A percentile compares a stretch with the other conserved stretches of the same genome.
Evolutionary conservation across 805 yeast genomes (phyloP).

Genomic region (Metschnikowia bowlesiae): DNA sequence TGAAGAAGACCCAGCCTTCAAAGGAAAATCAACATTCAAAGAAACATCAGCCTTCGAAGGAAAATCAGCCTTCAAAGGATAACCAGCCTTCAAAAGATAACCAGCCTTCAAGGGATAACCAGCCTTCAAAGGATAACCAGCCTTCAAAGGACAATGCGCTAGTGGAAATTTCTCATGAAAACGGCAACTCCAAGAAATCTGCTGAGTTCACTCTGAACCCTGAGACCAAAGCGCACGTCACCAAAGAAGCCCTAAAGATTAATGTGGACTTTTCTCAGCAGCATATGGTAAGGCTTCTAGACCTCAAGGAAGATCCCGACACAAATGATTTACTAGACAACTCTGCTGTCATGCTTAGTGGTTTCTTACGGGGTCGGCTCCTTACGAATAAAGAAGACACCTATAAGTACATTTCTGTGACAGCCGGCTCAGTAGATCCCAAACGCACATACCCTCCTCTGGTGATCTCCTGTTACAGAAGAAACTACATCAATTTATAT

Average conservation of each 20-base stretch:
- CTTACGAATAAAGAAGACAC: slow-evolving; percentile 39
- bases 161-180: not conserved
- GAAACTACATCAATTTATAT: slow-evolving; percentile 35
- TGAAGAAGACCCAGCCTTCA: too few species aligned
- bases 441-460: slow-evolving; percentile 22
- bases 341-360: slow-evolving; percentile 13
- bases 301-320: slow-evolving; percentile 4
- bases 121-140: too few species aligned
- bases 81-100: too few species aligned
- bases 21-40: too few species aligned
- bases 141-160: not conserved
- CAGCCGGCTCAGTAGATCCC: slow-evolving; percentile 11
- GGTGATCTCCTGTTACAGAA: slow-evolving; percentile 43
- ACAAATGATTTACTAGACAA: not conserved
- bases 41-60: too few species aligned
- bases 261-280: slow-evolving; percentile 12
- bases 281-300: slow-evolving; percentile 12
- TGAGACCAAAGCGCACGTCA: not conserved
- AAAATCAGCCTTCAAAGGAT: too few species aligned
- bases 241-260: slow-evolving; percentile 5
- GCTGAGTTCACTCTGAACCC: not conserved
- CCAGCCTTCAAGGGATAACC: too few species aligned
- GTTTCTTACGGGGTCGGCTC: slow-evolving; percentile 42
- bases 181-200: not conserved
- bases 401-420: slow-evolving; percentile 23